These are phyloP conservation scores for Evernia prunastri DNA, from an alignment of 495 filamentous ascomycete genomes.

Conservation along the genomic window DNA sequence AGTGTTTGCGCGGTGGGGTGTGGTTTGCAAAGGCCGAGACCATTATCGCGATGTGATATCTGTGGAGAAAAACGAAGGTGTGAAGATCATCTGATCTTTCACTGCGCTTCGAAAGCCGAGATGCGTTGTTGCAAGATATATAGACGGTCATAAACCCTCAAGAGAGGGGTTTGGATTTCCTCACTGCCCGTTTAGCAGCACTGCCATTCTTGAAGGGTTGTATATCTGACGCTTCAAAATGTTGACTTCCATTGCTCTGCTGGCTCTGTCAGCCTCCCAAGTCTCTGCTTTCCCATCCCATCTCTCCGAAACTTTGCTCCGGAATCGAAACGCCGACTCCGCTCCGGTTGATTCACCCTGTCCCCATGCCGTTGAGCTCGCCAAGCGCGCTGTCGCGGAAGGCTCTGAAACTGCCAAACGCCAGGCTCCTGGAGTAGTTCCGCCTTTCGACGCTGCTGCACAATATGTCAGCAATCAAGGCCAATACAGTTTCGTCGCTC, in stretches of 20 bases:
- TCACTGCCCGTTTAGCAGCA: not conserved
- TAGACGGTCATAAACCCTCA: not conserved
- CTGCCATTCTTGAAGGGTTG: not conserved
- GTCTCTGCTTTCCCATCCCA: slow-evolving; percentile 13
- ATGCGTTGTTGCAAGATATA: not conserved
- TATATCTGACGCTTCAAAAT: not conserved
- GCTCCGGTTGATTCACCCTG: slow-evolving; percentile 12
- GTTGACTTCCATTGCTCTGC: slow-evolving; percentile 3
- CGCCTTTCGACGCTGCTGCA: slow-evolving; percentile 30
- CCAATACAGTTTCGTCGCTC: slow-evolving; percentile 27
- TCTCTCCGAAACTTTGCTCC: slow-evolving; percentile 12
- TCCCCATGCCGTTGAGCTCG: slow-evolving; percentile 13
- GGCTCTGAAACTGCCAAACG: slow-evolving; percentile 7
- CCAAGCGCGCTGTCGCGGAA: slow-evolving; percentile 13
- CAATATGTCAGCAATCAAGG: slow-evolving; percentile 31
- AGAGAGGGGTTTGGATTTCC: not conserved
- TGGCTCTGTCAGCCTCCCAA: slow-evolving; percentile 8
- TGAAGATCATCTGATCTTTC: not conserved
- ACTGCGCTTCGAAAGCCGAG: not conserved
- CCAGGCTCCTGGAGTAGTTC: slow-evolving; percentile 25
- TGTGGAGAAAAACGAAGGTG: not conserved
- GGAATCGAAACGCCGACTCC: slow-evolving; percentile 10
- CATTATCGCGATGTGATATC: not conserved
- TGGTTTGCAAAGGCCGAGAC: not conserved
- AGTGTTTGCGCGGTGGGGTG: not conserved